Evolutionary conservation across 495 filamentous ascomycete species (phyloP), one percentile per base, ranked within the genome.

Genomic region (Aspergillus sparsus): DNA sequence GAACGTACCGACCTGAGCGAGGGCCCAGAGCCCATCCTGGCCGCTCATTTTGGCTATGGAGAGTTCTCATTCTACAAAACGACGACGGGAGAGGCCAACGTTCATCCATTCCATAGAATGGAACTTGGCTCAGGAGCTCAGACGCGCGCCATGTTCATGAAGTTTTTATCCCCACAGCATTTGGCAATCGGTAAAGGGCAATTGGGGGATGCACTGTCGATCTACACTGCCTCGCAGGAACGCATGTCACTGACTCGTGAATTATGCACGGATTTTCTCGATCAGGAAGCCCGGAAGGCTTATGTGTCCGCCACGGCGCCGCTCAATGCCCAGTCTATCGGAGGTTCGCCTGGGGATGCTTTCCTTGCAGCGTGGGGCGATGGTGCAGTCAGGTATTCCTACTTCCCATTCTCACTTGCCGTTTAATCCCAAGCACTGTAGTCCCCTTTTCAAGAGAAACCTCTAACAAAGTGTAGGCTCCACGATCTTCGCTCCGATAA

Each of bases 311-410:
- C 83, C 6, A 80, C 86, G 15, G 70, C 77, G 1, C 76, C 85
- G 5, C 65, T 88, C 1, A 72, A 79, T 33, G 46, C 65, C 56
- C 50, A 76, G 63, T 41, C 58, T 57, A 27, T 68, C 46, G 33
- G 68, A 63, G 51, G 64, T 31, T 62, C 62, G 10, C 60, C 68
- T 3, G 82, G 82, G 2, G 70, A 87, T 42, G 66, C 83, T 1
- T 88, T 89, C 49, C 73, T 90, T 5, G 80, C 81, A 31, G 84
- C 85, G 5, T 86, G 85, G 71, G 85, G 82, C 49, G 83, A 87
- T 66, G 80, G 83, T 11, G 71, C 75, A 18, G 77, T 85, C 44
- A 68, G 82, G 82, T 82, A 76, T 21, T 49, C 12, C 21, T 32
- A 15, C 7, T 37, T 9, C 16, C 6, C 12, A 16, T 7, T 47